Evolutionary conservation across 192 early-diverging fungal species (phyloP).

Genomic region (Mortierella hygrophila): DNA sequence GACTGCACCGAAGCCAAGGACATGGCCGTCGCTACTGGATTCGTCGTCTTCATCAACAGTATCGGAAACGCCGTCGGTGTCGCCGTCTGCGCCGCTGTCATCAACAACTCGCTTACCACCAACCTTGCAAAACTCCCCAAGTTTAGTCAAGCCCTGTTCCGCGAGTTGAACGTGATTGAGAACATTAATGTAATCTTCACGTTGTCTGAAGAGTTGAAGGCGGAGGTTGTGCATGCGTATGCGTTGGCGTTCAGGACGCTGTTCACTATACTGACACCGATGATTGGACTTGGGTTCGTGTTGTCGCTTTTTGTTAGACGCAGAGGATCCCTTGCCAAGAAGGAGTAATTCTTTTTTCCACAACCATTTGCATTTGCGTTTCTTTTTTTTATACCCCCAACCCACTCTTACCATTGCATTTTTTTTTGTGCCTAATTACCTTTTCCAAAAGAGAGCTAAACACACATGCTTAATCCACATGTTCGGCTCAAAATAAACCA

Average conservation of each 20-base stretch:
- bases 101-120: constrained; percentile 54
- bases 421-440: too few relatives aligned
- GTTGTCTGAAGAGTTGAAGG: constrained; percentile 16
- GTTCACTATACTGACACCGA: constrained; percentile 64
- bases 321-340: not conserved
- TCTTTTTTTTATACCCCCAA: too few relatives aligned
- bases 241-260: constrained; percentile 61
- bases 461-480: too few relatives aligned
- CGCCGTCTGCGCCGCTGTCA: constrained; percentile 46
- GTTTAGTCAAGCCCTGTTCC: not conserved
- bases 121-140: constrained; percentile 21
- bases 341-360: not conserved
- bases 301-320: constrained; percentile 22
- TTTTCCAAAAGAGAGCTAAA: too few relatives aligned
- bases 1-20: constrained; percentile 67
- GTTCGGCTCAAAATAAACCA: too few relatives aligned
- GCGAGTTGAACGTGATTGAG: constrained; percentile 15
- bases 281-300: constrained; percentile 59
- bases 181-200: constrained; percentile 49
- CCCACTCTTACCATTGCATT: too few relatives aligned
- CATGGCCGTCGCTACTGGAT: constrained; percentile 75
- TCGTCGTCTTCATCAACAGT: constrained; percentile 71
- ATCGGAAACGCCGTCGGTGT: constrained; percentile 49
- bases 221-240: constrained; percentile 57
- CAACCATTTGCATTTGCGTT: too few relatives aligned